These are phyloP conservation scores for Meredithiella fracta DNA, from an alignment of 2,329 filamentous ascomycete genomes.

Conservation along the genomic window DNA sequence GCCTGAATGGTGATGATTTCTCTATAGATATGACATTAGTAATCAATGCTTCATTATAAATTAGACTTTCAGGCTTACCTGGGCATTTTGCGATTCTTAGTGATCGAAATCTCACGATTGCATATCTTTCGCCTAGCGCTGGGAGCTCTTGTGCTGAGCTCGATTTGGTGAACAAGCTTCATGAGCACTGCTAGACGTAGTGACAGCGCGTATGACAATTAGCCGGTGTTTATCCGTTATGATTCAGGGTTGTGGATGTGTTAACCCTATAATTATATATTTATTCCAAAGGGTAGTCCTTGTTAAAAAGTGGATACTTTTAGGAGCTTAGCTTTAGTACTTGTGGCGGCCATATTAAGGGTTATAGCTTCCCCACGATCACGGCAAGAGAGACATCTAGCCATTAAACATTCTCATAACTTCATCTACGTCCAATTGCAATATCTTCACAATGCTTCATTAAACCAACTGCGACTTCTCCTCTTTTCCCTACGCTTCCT, in stretches of 20 bases:
- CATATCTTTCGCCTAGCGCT: background rate
- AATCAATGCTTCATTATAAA: background rate
- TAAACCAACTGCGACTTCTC: too few species aligned
- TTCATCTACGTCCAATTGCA: too few species aligned
- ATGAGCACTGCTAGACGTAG: too few species aligned
- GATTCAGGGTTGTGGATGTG: background rate
- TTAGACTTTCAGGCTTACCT: slow-evolving; percentile 10
- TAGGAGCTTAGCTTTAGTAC: too few species aligned
- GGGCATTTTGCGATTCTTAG: slow-evolving; percentile 13
- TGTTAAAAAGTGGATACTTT: too few species aligned
- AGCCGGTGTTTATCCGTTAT: background rate
- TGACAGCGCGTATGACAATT: background rate
- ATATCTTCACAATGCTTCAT: too few species aligned
- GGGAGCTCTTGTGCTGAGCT: background rate
- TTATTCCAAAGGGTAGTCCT: background rate
- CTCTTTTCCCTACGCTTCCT: too few species aligned
- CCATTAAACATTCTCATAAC: too few species aligned
- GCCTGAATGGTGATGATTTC: slow-evolving; percentile 99
- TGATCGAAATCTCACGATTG: slow-evolving; percentile 3
- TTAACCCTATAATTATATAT: background rate
- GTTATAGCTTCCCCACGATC: too few species aligned
- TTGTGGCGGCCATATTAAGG: too few species aligned
- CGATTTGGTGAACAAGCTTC: background rate
- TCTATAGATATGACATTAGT: slow-evolving; percentile 29
- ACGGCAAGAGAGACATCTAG: too few species aligned